Conservation (phyloP, 129 eudicot species). For the Flaveria trinervia region DNA sequence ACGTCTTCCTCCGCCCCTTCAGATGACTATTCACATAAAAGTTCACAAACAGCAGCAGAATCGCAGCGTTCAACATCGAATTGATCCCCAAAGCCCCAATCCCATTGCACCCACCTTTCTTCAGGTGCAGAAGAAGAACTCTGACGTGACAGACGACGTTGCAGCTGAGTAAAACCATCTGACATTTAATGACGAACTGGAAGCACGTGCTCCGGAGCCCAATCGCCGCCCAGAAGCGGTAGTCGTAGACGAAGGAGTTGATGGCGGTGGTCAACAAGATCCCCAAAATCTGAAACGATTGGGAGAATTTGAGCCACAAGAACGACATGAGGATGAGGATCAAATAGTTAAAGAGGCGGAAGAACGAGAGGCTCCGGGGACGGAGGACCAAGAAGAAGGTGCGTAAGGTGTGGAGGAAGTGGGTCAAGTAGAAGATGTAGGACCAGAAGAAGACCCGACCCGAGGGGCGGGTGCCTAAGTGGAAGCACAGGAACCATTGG, state of each 20-base stretch:
- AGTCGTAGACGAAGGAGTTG: slow-evolving; percentile 70
- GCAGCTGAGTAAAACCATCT: slow-evolving; percentile 52
- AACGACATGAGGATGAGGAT: slow-evolving; percentile 65
- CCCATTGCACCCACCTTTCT: slow-evolving; percentile 91
- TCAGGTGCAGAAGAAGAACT: slow-evolving; percentile 53
- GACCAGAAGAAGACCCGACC: slow-evolving; percentile 96
- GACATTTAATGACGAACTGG: slow-evolving; percentile 74
- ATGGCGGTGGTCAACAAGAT: slow-evolving; percentile 53
- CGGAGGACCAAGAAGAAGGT: too few relatives aligned
- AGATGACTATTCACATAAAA: slow-evolving; percentile 62
- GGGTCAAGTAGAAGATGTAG: too few relatives aligned
- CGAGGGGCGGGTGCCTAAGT: slow-evolving; percentile 82
- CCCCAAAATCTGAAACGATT: slow-evolving; percentile 73
- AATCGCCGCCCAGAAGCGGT: slow-evolving; percentile 85
- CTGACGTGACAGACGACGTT: slow-evolving; percentile 69
- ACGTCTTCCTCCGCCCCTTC: slow-evolving; percentile 11
- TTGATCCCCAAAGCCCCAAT: slow-evolving; percentile 88
- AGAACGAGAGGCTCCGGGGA: slow-evolving; percentile 48
- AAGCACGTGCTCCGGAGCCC: slow-evolving; percentile 77
- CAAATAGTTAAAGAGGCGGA: slow-evolving; percentile 58
- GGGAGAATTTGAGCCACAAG: slow-evolving; percentile 85
- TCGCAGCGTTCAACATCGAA: slow-evolving; percentile 70
- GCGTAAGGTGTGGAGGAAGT: too few relatives aligned
- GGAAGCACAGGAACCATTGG: slow-evolving; percentile 87
- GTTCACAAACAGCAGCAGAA: slow-evolving; percentile 60